Base-by-base conservation (phyloP, 768 basidiomycete species). In the Tylopilus subfusipes region DNA sequence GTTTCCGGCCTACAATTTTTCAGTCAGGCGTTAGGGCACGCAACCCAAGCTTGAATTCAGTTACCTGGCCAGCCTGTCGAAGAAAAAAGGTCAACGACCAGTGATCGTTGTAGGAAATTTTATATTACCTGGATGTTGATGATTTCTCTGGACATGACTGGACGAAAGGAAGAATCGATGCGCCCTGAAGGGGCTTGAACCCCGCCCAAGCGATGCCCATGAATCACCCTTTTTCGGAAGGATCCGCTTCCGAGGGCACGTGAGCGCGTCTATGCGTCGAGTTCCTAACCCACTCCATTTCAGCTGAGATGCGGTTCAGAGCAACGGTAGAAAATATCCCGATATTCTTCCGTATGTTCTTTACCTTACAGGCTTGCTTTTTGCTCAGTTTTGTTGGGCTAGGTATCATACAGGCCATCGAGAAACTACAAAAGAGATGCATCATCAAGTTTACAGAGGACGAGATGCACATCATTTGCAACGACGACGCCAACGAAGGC, bases 351-450 rank as follows among this genome's bases (percentile, higher is more conserved):
- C 76, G 82, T 81, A 53, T 46, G 70, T 75, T 60, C 3, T 18
- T n/a, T 5, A 5, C n/a, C n/a, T 27, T 16, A 8, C 9, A 11
- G 0, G 14, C 14, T 45, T 33, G 2, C 2, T 13, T 47, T 33
- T 19, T 9, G 9, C 30, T 46, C 7, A 42, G 39, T 30, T 24
- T 36, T 16, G 14, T 9, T 36, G 48, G 7, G 12, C 12, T 49
- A 93, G 91, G 82, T 42, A 83, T 93, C 42, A 82, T 90, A 9
- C 90, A 93, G 70, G 80, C 88, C 0, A 76, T 93, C 21, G 90
- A 92, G 64, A 92, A 88, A 62, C 73, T 93, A 19, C 87, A 93
- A 69, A 92, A 90, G 70, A 84, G 78, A 76, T 92, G 88, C 60
- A 84, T 90, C 53, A 82, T 94, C 66, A 85, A 85, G 68, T 89